phyloP scores from a whole-genome alignment of 495 filamentous ascomycete species.

The Penicillium tannophilum region DNA sequence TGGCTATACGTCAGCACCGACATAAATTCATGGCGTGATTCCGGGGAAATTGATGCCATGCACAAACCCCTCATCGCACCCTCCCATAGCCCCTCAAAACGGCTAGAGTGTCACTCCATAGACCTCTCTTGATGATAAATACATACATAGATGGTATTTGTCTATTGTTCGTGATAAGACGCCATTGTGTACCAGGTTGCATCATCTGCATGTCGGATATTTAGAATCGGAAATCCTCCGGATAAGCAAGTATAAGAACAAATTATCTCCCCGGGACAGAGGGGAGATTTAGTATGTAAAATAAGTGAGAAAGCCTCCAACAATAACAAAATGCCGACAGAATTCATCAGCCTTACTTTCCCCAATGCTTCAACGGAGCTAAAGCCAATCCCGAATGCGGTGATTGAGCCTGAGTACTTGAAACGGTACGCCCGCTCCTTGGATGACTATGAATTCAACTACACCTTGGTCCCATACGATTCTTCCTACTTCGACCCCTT shows the following conservation, averaged over 20 bases:
- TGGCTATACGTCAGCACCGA: neutral
- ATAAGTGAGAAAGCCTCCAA: neutral
- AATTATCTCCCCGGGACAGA: neutral
- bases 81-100: neutral
- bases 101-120: neutral
- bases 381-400: conserved; percentile 46
- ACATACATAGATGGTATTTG: neutral
- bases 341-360: conserved; percentile 57
- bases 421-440: conserved; percentile 50
- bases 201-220: neutral
- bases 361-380: conserved; percentile 54
- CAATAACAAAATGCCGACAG: conserved; percentile 46
- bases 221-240: neutral
- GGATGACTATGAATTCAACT: conserved; percentile 56
- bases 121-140: neutral
- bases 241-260: neutral
- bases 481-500: conserved; percentile 54
- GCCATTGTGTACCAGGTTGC: conserved; percentile 1
- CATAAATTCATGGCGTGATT: conserved; percentile 5
- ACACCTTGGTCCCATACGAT: conserved; percentile 56
- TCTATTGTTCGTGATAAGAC: conserved; percentile 3
- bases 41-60: conserved; percentile 4
- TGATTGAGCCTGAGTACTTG: conserved; percentile 50
- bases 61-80: conserved; percentile 5
- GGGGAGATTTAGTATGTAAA: neutral